Evolutionary conservation across 495 filamentous ascomycete genomes (phyloP).

Genomic region (Cetradonia linearis): DNA sequence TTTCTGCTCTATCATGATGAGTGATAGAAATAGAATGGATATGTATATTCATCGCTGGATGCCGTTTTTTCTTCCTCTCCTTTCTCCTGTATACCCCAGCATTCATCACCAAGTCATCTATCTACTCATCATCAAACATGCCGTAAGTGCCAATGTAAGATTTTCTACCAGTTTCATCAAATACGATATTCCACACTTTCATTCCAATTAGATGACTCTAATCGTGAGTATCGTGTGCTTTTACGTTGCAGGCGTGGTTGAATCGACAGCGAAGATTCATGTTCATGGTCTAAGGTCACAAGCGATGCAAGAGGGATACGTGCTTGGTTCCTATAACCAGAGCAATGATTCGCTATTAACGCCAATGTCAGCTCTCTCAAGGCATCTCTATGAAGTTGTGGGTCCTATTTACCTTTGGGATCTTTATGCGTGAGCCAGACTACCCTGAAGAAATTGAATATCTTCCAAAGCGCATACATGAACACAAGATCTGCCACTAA

Average conservation of each 20-base stretch:
- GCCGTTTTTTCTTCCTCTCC: not conserved
- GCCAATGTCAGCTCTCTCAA: not conserved
- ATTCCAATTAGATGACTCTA: not conserved
- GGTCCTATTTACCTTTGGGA: slow-evolving; percentile 5
- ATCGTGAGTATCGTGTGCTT: not conserved
- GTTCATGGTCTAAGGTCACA: not conserved
- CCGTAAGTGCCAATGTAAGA: not conserved
- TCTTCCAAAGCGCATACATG: slow-evolving; percentile 26
- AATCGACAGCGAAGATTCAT: not conserved
- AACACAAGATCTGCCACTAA: slow-evolving; percentile 31
- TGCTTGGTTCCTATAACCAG: not conserved
- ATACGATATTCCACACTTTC: not conserved
- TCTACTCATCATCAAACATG: not conserved
- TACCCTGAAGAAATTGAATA: slow-evolving; percentile 16
- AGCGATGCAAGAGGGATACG: slow-evolving; percentile 6
- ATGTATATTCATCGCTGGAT: not conserved
- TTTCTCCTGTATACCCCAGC: not conserved
- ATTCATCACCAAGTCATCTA: not conserved
- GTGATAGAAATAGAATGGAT: no score
- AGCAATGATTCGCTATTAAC: slow-evolving; percentile 1
- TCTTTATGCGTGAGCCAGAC: slow-evolving; percentile 15
- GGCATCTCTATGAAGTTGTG: not conserved
- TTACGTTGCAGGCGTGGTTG: not conserved
- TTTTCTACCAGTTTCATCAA: not conserved
- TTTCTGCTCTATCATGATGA: no score